A percentile compares a stretch with the other conserved stretches of the same genome.
Conservation (phyloP, 805 yeast species). For the Yarrowia sp. region DNA sequence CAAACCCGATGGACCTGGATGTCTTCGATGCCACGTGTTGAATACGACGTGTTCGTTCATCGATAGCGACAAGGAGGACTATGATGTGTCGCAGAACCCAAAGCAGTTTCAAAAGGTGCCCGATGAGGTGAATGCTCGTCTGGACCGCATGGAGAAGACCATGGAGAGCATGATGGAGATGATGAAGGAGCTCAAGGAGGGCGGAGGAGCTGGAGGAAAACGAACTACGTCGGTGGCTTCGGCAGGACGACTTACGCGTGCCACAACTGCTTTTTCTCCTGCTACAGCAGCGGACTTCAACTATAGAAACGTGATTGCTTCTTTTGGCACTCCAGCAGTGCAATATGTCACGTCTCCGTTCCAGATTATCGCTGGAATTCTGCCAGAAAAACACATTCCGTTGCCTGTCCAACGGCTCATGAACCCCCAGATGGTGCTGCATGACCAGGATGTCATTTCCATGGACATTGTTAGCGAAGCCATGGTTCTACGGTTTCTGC, state of each 20-base stretch:
- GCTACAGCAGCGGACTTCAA: slow-evolving; percentile 1
- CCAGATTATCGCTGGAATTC: slow-evolving; percentile 40
- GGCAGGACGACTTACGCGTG: not conserved
- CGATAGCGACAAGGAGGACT: slow-evolving; percentile 28
- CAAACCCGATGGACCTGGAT: slow-evolving; percentile 44
- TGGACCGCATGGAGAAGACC: slow-evolving; percentile 28
- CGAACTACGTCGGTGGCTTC: not conserved
- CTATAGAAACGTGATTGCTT: slow-evolving; percentile 25
- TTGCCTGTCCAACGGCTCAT: slow-evolving; percentile 41
- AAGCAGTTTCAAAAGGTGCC: slow-evolving; percentile 25
- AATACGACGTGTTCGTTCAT: slow-evolving; percentile 52
- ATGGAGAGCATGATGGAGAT: slow-evolving; percentile 24
- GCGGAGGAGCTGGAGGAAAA: not conserved
- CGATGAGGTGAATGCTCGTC: slow-evolving; percentile 32
- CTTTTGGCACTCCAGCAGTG: slow-evolving; percentile 41
- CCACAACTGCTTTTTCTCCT: not conserved
- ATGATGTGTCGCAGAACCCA: not conserved
- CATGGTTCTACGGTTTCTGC: slow-evolving; percentile 51
- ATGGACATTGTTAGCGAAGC: slow-evolving; percentile 47
- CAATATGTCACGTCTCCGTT: slow-evolving; percentile 47
- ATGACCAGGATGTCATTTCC: slow-evolving; percentile 48
- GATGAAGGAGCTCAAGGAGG: slow-evolving; percentile 2
- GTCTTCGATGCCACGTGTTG: slow-evolving; percentile 58
- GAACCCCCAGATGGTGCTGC: slow-evolving; percentile 34
- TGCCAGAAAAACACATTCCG: slow-evolving; percentile 37